Evolutionary conservation across 2,329 filamentous ascomycete genomes (phyloP).

Genomic region (Fusarium secorum): DNA sequence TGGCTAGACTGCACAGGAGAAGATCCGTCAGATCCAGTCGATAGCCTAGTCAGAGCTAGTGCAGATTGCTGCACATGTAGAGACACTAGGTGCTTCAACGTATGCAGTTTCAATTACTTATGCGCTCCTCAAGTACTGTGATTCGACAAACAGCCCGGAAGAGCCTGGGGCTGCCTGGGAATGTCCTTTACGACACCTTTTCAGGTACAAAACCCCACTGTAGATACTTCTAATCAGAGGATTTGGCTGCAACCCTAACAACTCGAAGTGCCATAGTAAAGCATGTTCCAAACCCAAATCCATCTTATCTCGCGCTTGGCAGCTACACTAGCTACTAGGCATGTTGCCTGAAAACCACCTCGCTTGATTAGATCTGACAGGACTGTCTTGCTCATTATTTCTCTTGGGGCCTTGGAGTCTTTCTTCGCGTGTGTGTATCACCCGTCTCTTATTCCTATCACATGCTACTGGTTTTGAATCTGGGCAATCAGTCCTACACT

Average conservation of each 20-base stretch:
- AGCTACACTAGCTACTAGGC: background rate
- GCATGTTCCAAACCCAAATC: slow-evolving; percentile 15
- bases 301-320: slow-evolving; percentile 24
- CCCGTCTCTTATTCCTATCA: slow-evolving; percentile 16
- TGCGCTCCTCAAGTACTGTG: background rate
- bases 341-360: background rate
- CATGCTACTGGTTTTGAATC: slow-evolving; percentile 18
- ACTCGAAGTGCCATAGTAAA: slow-evolving; percentile 9
- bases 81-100: background rate
- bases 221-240: background rate
- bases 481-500: slow-evolving; percentile 28
- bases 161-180: slow-evolving; percentile 27
- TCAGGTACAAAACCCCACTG: background rate
- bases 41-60: slow-evolving; percentile 28
- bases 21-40: slow-evolving; percentile 30
- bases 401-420: background rate
- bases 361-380: background rate
- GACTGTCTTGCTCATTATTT: background rate
- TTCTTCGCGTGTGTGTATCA: slow-evolving; percentile 1
- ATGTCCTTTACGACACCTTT: background rate
- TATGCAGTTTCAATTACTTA: background rate
- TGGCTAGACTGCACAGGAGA: slow-evolving; percentile 31
- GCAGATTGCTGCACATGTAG: background rate
- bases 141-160: slow-evolving; percentile 12
- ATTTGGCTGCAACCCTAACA: slow-evolving; percentile 7